These are phyloP conservation scores for Ophiocordyceps camponoti-saundersi DNA, from an alignment of 2,329 filamentous ascomycete genomes.

Conservation along the genomic window DNA sequence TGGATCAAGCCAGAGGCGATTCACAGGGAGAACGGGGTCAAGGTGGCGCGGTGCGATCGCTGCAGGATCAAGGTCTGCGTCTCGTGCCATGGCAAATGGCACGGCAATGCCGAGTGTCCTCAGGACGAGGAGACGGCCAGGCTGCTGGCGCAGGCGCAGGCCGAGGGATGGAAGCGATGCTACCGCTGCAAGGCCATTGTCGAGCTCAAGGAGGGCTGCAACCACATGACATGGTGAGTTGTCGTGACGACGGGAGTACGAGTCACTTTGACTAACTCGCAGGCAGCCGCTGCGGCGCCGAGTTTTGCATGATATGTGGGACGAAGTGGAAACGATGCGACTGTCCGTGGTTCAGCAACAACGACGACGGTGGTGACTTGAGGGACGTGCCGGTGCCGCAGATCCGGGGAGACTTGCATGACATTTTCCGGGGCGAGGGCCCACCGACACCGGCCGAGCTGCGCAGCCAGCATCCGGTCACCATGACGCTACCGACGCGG, in stretches of 20 bases:
- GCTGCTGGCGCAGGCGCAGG: conserved; percentile 47
- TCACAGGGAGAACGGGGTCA: conserved; percentile 37
- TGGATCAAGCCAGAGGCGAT: conserved; percentile 65
- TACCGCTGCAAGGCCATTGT: conserved; percentile 58
- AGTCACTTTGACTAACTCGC: neutral
- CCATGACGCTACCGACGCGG: conserved; percentile 8
- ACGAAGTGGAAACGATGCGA: conserved; percentile 68
- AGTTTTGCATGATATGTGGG: conserved; percentile 81
- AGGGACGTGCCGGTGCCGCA: conserved; percentile 26
- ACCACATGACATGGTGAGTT: conserved; percentile 72
- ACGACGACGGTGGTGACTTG: conserved; percentile 34
- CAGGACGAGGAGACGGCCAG: conserved; percentile 48
- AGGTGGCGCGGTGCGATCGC: conserved; percentile 50
- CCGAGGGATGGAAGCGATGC: conserved; percentile 60
- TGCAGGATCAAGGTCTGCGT: conserved; percentile 64
- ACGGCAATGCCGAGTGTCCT: conserved; percentile 52
- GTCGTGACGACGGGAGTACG: too few species aligned
- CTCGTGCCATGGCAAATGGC: conserved; percentile 58
- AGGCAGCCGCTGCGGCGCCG: conserved; percentile 53
- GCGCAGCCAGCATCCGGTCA: conserved; percentile 4
- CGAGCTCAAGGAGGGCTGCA: conserved; percentile 67
- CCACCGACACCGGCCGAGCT: conserved; percentile 15
- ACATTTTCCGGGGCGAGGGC: conserved; percentile 5
- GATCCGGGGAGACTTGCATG: conserved; percentile 9
- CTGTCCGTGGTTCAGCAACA: conserved; percentile 64